Evolutionary conservation across 768 basidiomycete genomes (phyloP).

Genomic region (Ephemerocybe angulata): DNA sequence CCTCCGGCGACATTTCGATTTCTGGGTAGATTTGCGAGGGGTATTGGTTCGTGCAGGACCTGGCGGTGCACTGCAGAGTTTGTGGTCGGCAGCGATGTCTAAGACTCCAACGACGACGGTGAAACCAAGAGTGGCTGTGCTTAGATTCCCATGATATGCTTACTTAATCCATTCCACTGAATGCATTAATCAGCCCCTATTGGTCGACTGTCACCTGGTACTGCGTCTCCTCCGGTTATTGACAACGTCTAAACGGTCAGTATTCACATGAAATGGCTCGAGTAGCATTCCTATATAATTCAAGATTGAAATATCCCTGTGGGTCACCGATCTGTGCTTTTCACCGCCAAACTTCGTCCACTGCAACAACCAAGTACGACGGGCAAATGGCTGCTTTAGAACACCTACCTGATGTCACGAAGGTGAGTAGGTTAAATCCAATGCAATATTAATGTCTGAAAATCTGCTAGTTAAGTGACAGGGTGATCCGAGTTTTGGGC

Average conservation of each 20-base stretch:
- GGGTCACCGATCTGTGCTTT: no score
- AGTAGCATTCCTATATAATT: not conserved
- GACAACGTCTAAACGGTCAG: not conserved
- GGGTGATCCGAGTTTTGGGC: constrained; percentile 66
- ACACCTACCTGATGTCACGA: constrained; percentile 47
- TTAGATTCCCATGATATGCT: not conserved
- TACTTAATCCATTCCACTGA: not conserved
- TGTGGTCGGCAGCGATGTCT: not conserved
- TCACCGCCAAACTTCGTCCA: no score
- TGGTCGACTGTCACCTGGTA: not conserved
- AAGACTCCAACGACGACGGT: not conserved
- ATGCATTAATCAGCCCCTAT: not conserved
- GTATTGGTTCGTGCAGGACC: not conserved
- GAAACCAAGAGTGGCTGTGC: not conserved
- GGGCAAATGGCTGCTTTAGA: constrained; percentile 30
- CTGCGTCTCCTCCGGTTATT: not conserved
- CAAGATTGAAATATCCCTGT: no score
- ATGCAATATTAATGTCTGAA: not conserved
- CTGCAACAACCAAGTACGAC: not conserved
- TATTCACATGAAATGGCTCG: constrained; percentile 12
- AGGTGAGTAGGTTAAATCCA: constrained; percentile 34
- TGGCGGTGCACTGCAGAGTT: not conserved
- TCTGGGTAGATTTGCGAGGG: not conserved
- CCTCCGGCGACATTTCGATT: not conserved
- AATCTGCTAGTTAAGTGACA: constrained; percentile 57